Conservation (phyloP, 208 protist species). For the Naegleria lovaniensis region DNA sequence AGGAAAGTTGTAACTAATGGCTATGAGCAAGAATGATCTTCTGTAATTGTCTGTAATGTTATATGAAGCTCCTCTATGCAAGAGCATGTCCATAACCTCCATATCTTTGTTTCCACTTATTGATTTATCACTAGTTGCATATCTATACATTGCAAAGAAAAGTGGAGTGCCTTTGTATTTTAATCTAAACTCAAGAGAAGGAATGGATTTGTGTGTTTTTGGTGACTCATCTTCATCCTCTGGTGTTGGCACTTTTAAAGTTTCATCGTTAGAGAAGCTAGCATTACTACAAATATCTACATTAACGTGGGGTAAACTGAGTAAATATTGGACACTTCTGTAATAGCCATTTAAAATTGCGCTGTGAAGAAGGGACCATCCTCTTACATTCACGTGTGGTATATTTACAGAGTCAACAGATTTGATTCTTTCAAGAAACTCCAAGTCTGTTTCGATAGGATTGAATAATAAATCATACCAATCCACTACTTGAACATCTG, state of each 20-base stretch:
- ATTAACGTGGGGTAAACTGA: background rate
- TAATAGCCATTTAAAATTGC: background rate
- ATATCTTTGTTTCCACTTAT: background rate
- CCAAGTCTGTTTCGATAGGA: background rate
- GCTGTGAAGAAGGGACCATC: background rate
- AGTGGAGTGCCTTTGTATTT: background rate
- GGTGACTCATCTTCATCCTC: background rate
- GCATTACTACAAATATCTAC: background rate
- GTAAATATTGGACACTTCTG: background rate
- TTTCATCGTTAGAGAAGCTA: background rate
- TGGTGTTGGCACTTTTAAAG: background rate
- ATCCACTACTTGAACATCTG: background rate
- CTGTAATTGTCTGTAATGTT: background rate
- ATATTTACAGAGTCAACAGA: background rate
- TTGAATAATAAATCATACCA: background rate
- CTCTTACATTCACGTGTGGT: background rate
- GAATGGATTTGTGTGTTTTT: background rate
- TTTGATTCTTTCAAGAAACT: background rate
- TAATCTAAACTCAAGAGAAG: background rate
- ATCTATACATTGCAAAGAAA: background rate
- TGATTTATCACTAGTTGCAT: background rate
- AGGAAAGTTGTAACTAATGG: background rate
- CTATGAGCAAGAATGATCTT: background rate
- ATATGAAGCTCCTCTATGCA: background rate
- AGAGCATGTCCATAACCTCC: background rate